Base-by-base conservation (phyloP, 2,329 filamentous ascomycete genomes). In the Aspergillus japonicus region DNA sequence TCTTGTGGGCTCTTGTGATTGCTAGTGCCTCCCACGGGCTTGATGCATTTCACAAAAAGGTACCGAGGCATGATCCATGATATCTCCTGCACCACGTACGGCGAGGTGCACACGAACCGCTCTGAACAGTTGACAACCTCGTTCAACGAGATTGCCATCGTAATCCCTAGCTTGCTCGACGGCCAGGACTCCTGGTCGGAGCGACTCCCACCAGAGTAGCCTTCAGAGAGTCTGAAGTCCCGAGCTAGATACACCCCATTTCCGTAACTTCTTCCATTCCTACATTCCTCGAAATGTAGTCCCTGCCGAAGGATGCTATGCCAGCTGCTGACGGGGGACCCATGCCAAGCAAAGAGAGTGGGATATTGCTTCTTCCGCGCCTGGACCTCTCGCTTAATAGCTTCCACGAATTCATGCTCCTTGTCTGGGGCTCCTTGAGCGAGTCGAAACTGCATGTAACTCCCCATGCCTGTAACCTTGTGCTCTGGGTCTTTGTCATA, bases 1-100 rank as follows among this genome's bases (percentile, higher is more conserved):
- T 59, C 35, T 3, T 59, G 42, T 12, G 61, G 48, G 16, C 53
- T 56, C 21, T 23, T 39, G 48, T 23, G 31, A 12, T 14, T 14
- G 35, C n/a, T 51, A 21, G 11, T n/a, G 4, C 6, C 24, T n/a
- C 24, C 12, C n/a, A 39, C 16, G 10, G 6, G 7, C 7, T n/a
- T 52, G 8, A 59, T 50, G 60, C 73, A 72, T 54, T 77, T 68
- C 47, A 90, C 85, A 65, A 96, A 90, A 1, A 97, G 81, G 73
- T 96, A 96, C 48, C 92, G 85, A 26, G 91, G 92, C 69, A 96
- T 92, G 60, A 96, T 92, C 93, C 93, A 97, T 68, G 96, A 89
- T 10, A 89, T 77, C 49, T 92, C 81, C 26, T 84, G 73, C 1
- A 96, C 87, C 8, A 96, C 93, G 50, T 90, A 87, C 0, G 88